These are phyloP conservation scores for Phytophthora aleatoria DNA, from an alignment of 352 stramenopile species.

Conservation along the genomic window DNA sequence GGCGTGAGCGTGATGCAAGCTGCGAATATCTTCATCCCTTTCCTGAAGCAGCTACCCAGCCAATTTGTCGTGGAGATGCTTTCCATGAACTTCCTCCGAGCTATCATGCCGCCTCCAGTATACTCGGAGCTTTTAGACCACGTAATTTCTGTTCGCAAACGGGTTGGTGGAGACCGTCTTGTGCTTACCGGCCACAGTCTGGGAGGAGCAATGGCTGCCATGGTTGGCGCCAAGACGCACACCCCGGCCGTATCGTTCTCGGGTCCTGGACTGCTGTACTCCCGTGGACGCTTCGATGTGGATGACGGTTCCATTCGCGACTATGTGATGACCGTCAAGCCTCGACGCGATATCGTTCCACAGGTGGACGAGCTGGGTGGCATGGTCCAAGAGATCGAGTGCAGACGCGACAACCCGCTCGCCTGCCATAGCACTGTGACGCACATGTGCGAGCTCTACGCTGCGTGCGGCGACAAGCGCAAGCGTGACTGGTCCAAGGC, in stretches of 20 bases:
- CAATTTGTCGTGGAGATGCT: conserved; percentile 85
- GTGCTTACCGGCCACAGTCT: conserved; percentile 87
- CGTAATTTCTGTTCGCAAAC: conserved; percentile 57
- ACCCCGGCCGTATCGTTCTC: conserved; percentile 86
- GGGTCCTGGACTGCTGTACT: conserved; percentile 78
- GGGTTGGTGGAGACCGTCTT: conserved; percentile 67
- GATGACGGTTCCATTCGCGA: conserved; percentile 75
- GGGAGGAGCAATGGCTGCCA: conserved; percentile 82
- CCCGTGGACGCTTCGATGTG: conserved; percentile 76
- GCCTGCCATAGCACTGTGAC: conserved; percentile 86
- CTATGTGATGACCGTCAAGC: conserved; percentile 89
- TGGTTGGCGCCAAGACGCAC: conserved; percentile 85
- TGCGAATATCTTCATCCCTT: conserved; percentile 84
- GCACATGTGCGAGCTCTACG: conserved; percentile 86
- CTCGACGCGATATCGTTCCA: conserved; percentile 75
- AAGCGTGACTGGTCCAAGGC: conserved; percentile 80
- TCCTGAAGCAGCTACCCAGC: conserved; percentile 83
- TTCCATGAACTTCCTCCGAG: conserved; percentile 73
- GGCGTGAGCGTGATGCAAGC: conserved; percentile 88
- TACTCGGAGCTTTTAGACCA: conserved; percentile 77
- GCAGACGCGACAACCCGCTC: conserved; percentile 73
- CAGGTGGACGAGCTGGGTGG: conserved; percentile 81
- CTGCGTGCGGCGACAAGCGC: conserved; percentile 78
- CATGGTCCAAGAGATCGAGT: conserved; percentile 91
- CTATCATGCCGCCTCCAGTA: conserved; percentile 79